These are phyloP conservation scores for Tillandsia leiboldiana DNA, from an alignment of 176 grass and related monocot species.

Conservation along the genomic window DNA sequence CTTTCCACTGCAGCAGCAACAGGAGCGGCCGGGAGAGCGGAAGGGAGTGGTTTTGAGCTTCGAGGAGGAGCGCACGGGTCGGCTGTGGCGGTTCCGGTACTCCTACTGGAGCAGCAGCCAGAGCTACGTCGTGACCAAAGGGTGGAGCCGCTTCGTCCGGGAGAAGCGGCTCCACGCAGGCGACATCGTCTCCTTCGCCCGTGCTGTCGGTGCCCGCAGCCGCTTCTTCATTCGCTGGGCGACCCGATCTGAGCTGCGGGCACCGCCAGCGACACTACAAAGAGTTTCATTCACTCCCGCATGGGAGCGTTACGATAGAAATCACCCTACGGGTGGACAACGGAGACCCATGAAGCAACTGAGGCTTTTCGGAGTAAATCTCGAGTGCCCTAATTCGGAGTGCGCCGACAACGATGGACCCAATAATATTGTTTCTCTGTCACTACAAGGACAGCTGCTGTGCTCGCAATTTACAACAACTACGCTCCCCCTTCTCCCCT, in stretches of 20 bases:
- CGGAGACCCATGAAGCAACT: conserved; percentile 35
- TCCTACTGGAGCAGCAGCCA: conserved; percentile 99
- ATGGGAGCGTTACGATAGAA: not conserved
- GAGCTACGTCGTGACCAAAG: conserved; percentile 99
- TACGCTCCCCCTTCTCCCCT: conserved; percentile 13
- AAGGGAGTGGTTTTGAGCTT: conserved; percentile 83
- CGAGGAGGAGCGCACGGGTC: conserved; percentile 76
- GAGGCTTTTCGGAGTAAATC: conserved; percentile 82
- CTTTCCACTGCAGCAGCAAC: conserved; percentile 60
- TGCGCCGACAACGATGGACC: conserved; percentile 15
- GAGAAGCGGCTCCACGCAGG: conserved; percentile 88
- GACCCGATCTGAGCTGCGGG: conserved; percentile 37
- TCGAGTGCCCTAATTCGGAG: conserved; percentile 25
- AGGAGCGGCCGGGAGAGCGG: conserved; percentile 24
- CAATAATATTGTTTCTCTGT: too few relatives aligned
- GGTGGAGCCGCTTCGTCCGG: conserved; percentile 96
- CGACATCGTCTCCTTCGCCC: conserved; percentile 68
- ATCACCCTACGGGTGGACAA: conserved; percentile 35
- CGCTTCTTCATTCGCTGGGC: conserved; percentile 85
- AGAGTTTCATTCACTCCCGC: conserved; percentile 3
- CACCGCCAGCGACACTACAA: not conserved
- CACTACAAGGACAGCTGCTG: not conserved
- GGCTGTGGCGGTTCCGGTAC: conserved; percentile 89
- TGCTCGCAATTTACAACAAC: conserved; percentile 16
- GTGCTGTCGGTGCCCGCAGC: conserved; percentile 29